Conservation (phyloP, 108 stramenopile species). For the Skeletonema potamos region DNA sequence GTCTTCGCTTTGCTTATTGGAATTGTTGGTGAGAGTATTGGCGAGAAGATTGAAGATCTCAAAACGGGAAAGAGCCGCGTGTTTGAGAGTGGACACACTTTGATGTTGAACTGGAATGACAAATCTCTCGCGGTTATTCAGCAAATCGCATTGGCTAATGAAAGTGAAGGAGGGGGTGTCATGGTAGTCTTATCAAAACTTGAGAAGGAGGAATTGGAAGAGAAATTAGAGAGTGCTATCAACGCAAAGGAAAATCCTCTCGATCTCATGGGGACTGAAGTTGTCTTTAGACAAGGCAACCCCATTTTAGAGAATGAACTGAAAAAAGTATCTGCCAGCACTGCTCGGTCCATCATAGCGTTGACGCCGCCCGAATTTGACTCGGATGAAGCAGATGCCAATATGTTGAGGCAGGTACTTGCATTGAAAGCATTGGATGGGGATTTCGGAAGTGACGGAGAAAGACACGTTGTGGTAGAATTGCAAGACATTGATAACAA, state of each 20-base stretch:
- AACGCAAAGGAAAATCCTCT: slow-evolving; percentile 1
- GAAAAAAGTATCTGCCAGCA: slow-evolving; percentile 25
- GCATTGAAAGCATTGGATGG: slow-evolving; percentile 11
- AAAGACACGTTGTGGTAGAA: slow-evolving; percentile 34
- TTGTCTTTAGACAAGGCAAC: slow-evolving; percentile 31
- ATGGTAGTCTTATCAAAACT: slow-evolving; percentile 26
- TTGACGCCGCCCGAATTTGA: slow-evolving; percentile 19
- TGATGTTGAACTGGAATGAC: slow-evolving; percentile 35
- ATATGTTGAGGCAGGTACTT: slow-evolving; percentile 25
- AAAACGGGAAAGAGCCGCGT: slow-evolving; percentile 30
- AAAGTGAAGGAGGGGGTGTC: slow-evolving; percentile 33
- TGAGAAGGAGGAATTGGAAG: slow-evolving; percentile 25
- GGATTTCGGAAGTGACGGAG: background rate
- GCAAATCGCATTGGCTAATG: slow-evolving; percentile 37
- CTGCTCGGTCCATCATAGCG: slow-evolving; percentile 28
- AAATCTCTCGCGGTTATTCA: slow-evolving; percentile 27
- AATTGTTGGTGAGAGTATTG: slow-evolving; percentile 31
- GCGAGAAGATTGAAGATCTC: slow-evolving; percentile 30
- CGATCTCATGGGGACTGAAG: slow-evolving; percentile 17
- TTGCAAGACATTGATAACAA: slow-evolving; percentile 41
- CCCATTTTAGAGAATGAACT: slow-evolving; percentile 27
- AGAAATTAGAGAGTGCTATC: slow-evolving; percentile 1
- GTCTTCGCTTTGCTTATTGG: slow-evolving; percentile 41
- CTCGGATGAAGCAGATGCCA: slow-evolving; percentile 33
- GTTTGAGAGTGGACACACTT: slow-evolving; percentile 29